Percentiles rank a stretch among this genome's conserved stretches.
phyloP scores from a whole-genome alignment of 1,139 yeast species.

The Meyerozyma carpophila region DNA sequence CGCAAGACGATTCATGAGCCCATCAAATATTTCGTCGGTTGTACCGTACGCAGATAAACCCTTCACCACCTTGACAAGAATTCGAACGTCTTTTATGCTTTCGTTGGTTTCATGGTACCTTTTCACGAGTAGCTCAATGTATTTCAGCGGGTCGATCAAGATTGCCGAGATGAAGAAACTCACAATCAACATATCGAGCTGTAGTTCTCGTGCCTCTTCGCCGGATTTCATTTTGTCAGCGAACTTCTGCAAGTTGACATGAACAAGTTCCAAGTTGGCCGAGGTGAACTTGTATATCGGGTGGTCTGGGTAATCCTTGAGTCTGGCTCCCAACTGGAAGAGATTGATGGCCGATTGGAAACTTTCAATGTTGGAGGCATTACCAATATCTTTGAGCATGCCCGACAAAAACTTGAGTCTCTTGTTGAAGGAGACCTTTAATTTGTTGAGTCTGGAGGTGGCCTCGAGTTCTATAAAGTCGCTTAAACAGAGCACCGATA shows the following conservation, averaged over 20 bases:
- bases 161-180: constrained; percentile 41
- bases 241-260: constrained; percentile 19
- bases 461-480: constrained; percentile 31
- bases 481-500: constrained; percentile 28
- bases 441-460: constrained; percentile 22
- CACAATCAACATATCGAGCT: constrained; percentile 25
- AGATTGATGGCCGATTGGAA: constrained; percentile 40
- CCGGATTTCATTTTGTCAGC: constrained; percentile 6
- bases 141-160: constrained; percentile 32
- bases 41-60: constrained; percentile 28
- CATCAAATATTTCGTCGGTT: constrained; percentile 18
- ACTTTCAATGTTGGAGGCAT: constrained; percentile 35
- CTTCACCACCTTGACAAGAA: constrained; percentile 35
- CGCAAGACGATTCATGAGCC: constrained; percentile 19
- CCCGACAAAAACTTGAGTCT: constrained; percentile 27
- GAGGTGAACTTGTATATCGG: constrained; percentile 41
- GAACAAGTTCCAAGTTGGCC: constrained; percentile 33
- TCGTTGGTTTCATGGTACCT: constrained; percentile 22
- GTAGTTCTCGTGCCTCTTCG: constrained; percentile 4
- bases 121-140: constrained; percentile 19
- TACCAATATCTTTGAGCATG: constrained; percentile 30
- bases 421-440: constrained; percentile 29
- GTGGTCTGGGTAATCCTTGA: constrained; percentile 23
- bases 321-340: constrained; percentile 37
- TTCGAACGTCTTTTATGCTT: constrained; percentile 25